These are phyloP conservation scores for Beta vulgaris DNA, from an alignment of 148 eudicot genomes.

Conservation along the genomic window DNA sequence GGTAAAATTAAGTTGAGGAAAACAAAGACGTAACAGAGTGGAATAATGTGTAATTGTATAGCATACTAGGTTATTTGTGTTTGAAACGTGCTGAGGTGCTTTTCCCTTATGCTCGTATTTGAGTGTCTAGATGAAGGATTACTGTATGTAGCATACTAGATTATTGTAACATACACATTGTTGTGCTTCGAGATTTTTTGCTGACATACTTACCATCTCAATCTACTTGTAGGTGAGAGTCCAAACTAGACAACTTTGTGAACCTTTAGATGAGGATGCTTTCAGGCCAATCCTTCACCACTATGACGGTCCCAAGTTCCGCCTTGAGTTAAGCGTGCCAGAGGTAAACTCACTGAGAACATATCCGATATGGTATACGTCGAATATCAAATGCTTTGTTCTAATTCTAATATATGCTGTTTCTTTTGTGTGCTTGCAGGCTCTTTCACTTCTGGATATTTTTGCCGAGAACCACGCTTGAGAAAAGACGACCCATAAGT, in stretches of 20 bases:
- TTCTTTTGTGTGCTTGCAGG: conserved; percentile 38
- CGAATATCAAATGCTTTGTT: too few relatives aligned
- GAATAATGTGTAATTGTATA: too few relatives aligned
- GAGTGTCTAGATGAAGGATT: background rate
- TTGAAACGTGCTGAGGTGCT: too few relatives aligned
- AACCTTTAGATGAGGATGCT: conserved; percentile 91
- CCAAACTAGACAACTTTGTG: conserved; percentile 77
- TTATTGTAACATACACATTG: background rate
- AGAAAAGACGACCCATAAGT: conserved; percentile 6
- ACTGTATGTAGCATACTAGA: too few relatives aligned
- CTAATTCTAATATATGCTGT: background rate
- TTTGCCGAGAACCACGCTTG: conserved; percentile 39
- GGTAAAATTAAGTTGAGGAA: too few relatives aligned
- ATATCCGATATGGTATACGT: too few relatives aligned
- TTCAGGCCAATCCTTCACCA: conserved; percentile 99
- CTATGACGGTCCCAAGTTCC: conserved; percentile 98
- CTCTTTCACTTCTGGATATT: conserved; percentile 67
- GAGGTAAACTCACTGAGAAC: conserved; percentile 58
- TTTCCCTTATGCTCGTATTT: background rate
- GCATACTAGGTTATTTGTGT: too few relatives aligned
- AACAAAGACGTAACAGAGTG: too few relatives aligned
- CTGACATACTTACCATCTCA: background rate
- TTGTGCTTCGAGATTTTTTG: background rate
- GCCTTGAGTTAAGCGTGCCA: conserved; percentile 89
- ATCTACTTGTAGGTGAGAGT: conserved; percentile 62